Evolutionary conservation across 345 rosid species (phyloP).

Genomic region (Arabidopsis suecica): DNA sequence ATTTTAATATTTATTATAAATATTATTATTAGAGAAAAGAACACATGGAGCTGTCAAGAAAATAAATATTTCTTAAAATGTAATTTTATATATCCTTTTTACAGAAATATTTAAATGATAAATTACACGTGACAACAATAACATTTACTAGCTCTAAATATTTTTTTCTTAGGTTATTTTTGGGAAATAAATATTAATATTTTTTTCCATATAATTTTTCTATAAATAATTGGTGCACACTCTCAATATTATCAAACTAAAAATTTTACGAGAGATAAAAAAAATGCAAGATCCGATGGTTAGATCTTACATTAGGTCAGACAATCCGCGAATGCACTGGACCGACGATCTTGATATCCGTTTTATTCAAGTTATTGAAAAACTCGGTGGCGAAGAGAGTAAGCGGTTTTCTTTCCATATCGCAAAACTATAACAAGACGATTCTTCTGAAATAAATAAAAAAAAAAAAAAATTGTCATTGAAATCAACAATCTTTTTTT

Average conservation of each 20-base stretch:
- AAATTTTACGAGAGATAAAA: not conserved
- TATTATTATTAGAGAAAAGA: constrained; percentile 5
- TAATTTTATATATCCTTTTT: not conserved
- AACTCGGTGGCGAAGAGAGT: constrained; percentile 71
- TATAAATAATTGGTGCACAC: not conserved
- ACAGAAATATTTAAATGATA: not conserved
- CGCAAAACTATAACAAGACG: not conserved
- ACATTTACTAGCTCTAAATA: not conserved
- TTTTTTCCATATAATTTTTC: not conserved
- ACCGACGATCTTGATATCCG: constrained; percentile 60
- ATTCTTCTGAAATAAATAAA: not conserved
- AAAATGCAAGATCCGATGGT: not conserved
- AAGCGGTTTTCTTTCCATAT: constrained; percentile 22
- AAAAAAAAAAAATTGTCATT: not conserved
- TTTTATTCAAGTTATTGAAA: constrained; percentile 58
- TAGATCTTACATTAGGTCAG: constrained; percentile 59
- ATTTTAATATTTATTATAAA: not conserved
- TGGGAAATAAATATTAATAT: not conserved
- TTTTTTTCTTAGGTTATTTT: not conserved
- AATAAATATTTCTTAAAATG: not conserved
- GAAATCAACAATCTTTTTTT: not conserved
- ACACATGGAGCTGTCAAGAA: not conserved
- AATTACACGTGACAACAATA: not conserved
- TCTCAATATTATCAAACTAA: not conserved
- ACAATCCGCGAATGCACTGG: constrained; percentile 66